Conservation (phyloP, 169 alveolate species). For the Babesia caballi region DNA sequence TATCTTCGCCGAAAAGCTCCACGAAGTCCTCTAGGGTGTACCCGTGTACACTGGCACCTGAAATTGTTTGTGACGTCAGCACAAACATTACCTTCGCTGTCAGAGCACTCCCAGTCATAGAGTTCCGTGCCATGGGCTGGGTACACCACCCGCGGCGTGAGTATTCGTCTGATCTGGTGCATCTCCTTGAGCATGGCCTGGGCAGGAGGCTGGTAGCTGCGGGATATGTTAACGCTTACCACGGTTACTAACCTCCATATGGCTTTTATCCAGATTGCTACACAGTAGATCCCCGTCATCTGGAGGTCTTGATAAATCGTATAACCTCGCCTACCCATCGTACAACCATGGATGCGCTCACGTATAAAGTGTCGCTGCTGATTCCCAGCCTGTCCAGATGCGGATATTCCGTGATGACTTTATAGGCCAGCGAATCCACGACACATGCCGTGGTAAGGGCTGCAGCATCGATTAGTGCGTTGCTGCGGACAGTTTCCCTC, state of each 20-base stretch:
- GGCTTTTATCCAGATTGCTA: neutral
- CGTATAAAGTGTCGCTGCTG: neutral
- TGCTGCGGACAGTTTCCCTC: neutral
- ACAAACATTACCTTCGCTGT: neutral
- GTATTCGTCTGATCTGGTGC: slow-evolving; percentile 38
- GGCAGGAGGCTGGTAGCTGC: slow-evolving; percentile 54
- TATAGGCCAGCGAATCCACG: slow-evolving; percentile 24
- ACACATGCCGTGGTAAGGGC: slow-evolving; percentile 29
- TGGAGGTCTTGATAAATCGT: neutral
- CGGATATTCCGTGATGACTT: neutral
- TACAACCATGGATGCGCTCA: neutral
- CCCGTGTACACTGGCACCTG: neutral
- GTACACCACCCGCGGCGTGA: slow-evolving; percentile 42
- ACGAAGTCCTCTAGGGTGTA: slow-evolving; percentile 49
- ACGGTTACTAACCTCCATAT: slow-evolving; percentile 3
- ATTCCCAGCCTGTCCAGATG: neutral
- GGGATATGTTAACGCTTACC: neutral
- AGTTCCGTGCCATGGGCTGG: neutral
- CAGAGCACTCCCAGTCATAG: neutral
- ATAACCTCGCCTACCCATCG: neutral
- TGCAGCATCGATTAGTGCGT: neutral
- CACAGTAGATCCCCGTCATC: neutral
- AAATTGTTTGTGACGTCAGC: neutral
- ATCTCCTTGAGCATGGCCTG: slow-evolving; percentile 59
- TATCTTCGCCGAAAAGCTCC: slow-evolving; percentile 18